phyloP scores from a whole-genome alignment of 495 filamentous ascomycete species.

The Aspergillus conjunctus region DNA sequence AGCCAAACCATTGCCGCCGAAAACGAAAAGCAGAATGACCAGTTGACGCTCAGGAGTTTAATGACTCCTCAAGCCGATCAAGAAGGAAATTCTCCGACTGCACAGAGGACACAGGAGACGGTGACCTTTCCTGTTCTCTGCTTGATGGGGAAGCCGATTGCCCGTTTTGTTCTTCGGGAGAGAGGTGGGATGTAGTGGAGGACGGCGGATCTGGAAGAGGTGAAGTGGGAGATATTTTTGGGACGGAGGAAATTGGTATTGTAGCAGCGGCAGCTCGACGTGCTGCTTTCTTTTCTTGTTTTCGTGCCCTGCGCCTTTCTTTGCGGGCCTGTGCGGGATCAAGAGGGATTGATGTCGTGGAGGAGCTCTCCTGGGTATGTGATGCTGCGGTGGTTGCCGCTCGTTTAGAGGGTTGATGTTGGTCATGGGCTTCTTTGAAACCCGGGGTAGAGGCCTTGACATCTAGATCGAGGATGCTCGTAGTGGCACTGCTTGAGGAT shows the following conservation, averaged over 20 bases:
- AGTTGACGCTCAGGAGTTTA: not conserved
- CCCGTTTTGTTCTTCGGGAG: not conserved
- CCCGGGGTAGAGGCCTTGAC: constrained; percentile 1
- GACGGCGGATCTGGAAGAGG: not conserved
- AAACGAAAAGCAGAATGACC: not conserved
- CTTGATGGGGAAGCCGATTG: not conserved
- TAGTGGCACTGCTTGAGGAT: not conserved
- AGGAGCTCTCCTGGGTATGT: not conserved
- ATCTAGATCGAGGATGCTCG: constrained; percentile 32
- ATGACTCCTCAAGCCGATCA: constrained; percentile 34
- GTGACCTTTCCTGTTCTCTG: not conserved
- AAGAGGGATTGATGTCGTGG: not conserved
- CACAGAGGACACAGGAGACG: constrained; percentile 14
- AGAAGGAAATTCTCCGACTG: constrained; percentile 33
- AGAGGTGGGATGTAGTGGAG: not conserved
- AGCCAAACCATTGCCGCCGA: not conserved
- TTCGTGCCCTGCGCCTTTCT: constrained; percentile 24
- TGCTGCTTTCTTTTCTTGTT: constrained; percentile 26
- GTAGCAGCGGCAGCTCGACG: not conserved
- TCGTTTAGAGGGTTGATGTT: no score
- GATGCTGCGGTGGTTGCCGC: not conserved
- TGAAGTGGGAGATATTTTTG: not conserved
- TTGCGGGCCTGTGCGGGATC: constrained; percentile 19
- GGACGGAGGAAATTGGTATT: not conserved
- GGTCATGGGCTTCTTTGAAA: not conserved